A percentile compares a stretch with the other conserved stretches of the same genome.
These are phyloP conservation scores for Heterococcus sp. DNA, from an alignment of 108 stramenopile genomes.

Conservation along the genomic window DNA sequence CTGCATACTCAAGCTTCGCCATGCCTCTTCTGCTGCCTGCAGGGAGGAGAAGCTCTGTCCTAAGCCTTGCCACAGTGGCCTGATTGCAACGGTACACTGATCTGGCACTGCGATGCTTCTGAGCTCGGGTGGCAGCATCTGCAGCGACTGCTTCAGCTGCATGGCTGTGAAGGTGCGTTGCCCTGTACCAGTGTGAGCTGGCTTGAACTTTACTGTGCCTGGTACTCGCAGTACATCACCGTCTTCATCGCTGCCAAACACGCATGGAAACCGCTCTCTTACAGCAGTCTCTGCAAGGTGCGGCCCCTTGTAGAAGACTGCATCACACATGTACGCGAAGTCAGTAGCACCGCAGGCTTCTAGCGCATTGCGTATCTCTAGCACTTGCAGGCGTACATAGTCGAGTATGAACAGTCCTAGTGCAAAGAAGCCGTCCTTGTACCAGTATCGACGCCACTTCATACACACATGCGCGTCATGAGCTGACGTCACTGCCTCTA, in stretches of 20 bases:
- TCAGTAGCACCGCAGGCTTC: not conserved
- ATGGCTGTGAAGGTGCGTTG: not conserved
- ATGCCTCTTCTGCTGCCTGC: not conserved
- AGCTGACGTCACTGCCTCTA: not conserved
- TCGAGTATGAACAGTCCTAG: conserved; percentile 2
- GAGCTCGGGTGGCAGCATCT: not conserved
- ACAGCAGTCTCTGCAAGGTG: not conserved
- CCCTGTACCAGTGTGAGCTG: too few species aligned
- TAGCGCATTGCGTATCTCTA: conserved; percentile 2
- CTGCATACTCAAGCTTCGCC: not conserved
- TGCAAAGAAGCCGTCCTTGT: conserved; percentile 10
- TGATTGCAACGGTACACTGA: not conserved
- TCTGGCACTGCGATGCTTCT: not conserved
- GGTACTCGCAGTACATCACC: not conserved
- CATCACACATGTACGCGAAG: conserved; percentile 8
- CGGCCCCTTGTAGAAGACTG: conserved; percentile 3
- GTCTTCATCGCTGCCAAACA: conserved; percentile 2
- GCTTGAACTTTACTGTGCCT: too few species aligned
- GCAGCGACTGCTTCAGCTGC: not conserved
- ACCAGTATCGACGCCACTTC: conserved; percentile 1
- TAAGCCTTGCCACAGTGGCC: conserved; percentile 6
- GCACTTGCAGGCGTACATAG: not conserved
- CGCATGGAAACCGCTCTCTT: not conserved
- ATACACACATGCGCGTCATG: conserved; percentile 10
- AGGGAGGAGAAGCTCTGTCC: not conserved